Base-by-base conservation (phyloP, 169 alveolate species). In the Plasmodium inui region DNA sequence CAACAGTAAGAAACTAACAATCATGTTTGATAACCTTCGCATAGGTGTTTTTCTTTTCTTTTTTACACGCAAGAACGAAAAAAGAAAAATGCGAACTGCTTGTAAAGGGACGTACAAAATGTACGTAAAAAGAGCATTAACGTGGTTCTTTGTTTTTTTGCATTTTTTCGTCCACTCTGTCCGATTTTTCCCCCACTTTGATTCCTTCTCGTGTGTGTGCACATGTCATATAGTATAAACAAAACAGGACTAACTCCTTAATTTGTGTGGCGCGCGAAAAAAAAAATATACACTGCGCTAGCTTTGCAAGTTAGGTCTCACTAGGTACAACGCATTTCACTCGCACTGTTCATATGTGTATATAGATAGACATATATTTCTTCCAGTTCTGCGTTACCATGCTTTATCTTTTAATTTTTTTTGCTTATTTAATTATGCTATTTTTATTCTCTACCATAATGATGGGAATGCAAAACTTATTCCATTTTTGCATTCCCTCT, bases 261-360 rank as follows among this genome's bases (percentile, higher is more conserved):
- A 19, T 83, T 67, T 83, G 53, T 67, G 53, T 32, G 39, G 39
- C 0, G 3, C 53, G 39, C 71, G 6, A 82, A 67, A 67, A 83
- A 83, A 37, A 70, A 30, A 50, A 50, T 9, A 67, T 6, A 79
- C 46, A 79, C n/a, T 8, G 50, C 50, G 55, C 50, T 70, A 37
- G 28, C 53, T 22, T 67, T 67, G 26, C 67, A 83, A 37, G 81
- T n/a, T 28, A 55, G 79, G 30, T 70, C 22, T 67, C 82, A 46
- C 32, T 67, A 83, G 81, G 82, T 70, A 83, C 53, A 83, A 83
- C 32, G 44, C 70, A 17, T 70, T 70, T 83, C 26, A 83, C 80
- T 55, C 22, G 53, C 53, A 70, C 71, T 41, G 37, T 70, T 22
- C 82, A 83, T 67, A 61, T 46, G 41, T 12, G 28, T 83, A 39